phyloP scores from a whole-genome alignment of 2,329 filamentous ascomycete genomes.

The Penicillium sp. region DNA sequence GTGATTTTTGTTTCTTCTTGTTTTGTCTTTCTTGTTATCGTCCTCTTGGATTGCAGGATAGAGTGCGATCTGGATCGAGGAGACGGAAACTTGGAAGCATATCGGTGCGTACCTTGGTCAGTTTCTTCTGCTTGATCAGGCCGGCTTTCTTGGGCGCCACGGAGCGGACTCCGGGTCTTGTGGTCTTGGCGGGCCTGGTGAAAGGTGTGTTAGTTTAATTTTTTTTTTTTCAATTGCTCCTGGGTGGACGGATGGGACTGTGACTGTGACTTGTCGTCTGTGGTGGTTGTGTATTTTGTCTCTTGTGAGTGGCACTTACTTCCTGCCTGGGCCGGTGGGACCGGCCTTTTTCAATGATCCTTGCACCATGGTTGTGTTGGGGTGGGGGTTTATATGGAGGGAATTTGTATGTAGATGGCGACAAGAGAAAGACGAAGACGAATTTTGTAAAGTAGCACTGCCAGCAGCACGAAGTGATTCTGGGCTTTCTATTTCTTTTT shows the following conservation, averaged over 20 bases:
- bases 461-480: conserved; percentile 20
- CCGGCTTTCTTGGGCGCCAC: conserved; percentile 66
- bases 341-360: conserved; percentile 47
- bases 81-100: not conserved
- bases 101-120: conserved; percentile 55
- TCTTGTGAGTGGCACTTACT: conserved; percentile 7
- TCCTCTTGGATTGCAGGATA: not conserved
- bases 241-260: not conserved
- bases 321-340: conserved; percentile 40
- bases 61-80: not conserved
- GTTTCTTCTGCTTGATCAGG: conserved; percentile 59
- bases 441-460: conserved; percentile 10
- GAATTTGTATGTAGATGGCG: not conserved
- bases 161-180: conserved; percentile 58
- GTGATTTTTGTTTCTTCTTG: not conserved
- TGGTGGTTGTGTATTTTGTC: not conserved
- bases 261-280: not conserved
- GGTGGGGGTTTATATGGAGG: not conserved
- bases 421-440: not conserved
- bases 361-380: conserved; percentile 44
- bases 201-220: not conserved
- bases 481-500: conserved; percentile 1
- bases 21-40: not conserved
- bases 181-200: conserved; percentile 39
- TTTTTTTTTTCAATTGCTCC: not conserved